Evolutionary conservation across 768 basidiomycete species (phyloP), one percentile per base, ranked within the genome.

Genomic region (Postia placenta): DNA sequence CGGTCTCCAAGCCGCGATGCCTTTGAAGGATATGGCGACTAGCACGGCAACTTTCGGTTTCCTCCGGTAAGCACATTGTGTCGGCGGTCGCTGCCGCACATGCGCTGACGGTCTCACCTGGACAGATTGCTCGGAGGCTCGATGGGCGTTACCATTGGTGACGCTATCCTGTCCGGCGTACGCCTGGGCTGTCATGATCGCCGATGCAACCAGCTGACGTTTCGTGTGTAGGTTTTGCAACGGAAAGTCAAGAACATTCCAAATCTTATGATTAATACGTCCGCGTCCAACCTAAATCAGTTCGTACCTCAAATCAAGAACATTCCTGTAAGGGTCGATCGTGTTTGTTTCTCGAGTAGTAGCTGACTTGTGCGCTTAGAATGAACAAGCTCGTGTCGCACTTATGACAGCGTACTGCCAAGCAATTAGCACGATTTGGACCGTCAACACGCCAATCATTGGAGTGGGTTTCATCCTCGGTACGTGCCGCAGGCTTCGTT

Each of bases 1-100:
- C 44, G 85, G 74, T 12, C 66, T 92, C 12, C 90, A 92, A 66
- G 87, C 88, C 1, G 83, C 89, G 0, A 93, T 93, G 89, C 91
- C 91, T 0, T 58, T 88, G 14, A 83, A 81, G 56, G 87, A 92
- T 54, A 89, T 92, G 87, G 87, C 89, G 2, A 89, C 89, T 1
- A 81, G 80, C 46, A 89, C 89, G 0, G 70, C 76, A 1, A 80
- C 81, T 0, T 85, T 84, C 58, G 76, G 78, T 19, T 83, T 92
- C 59, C 68, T 92, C 54, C 75, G 85, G 79, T 82, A 60, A 25
- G 66, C 49, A 15, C 17, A 4, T 24, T 23, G 45, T 23, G 28
- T 15, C 11, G 23, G 22, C n/a, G 22, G 3, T 15, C 15, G 27
- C 38, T 26, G 38, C 33, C 42, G 7, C 19, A 7, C 40, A 15